These are phyloP conservation scores for Boletellus ananas DNA, from an alignment of 768 basidiomycete genomes.

Conservation along the genomic window DNA sequence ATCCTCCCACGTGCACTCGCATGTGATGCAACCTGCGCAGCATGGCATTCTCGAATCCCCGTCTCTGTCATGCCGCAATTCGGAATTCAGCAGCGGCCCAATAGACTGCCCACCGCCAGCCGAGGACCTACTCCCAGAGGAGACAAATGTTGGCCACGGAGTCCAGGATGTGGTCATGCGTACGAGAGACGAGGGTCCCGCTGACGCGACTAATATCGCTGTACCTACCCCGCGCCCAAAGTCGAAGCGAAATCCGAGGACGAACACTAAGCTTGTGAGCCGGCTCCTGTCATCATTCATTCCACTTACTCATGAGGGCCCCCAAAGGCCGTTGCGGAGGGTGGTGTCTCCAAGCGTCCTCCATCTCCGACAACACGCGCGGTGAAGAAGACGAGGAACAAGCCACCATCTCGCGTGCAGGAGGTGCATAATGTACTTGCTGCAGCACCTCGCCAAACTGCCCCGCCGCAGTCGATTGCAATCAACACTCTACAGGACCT, in stretches of 20 bases:
- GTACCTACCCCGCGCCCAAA: constrained; percentile 5
- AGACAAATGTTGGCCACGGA: background rate
- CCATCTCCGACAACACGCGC: constrained; percentile 13
- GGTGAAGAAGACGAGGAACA: constrained; percentile 18
- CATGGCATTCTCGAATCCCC: background rate
- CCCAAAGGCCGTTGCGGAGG: constrained; percentile 16
- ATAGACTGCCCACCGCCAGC: background rate
- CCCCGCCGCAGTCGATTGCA: constrained; percentile 12
- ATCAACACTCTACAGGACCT: constrained; percentile 11
- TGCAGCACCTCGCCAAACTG: constrained; percentile 8
- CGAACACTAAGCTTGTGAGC: constrained; percentile 21
- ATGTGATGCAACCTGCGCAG: background rate
- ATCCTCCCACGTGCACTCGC: constrained; percentile 1
- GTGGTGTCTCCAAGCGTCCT: constrained; percentile 18
- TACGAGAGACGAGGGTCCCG: background rate
- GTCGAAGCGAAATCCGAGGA: constrained; percentile 28
- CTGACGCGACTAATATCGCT: background rate
- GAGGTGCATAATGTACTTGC: constrained; percentile 9
- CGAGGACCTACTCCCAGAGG: constrained; percentile 3
- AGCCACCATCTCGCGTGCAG: constrained; percentile 9
- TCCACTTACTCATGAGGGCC: constrained; percentile 16
- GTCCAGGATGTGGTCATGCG: constrained; percentile 2
- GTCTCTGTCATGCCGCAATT: background rate
- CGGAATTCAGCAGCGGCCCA: background rate
- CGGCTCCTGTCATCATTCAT: constrained; percentile 1